Evolutionary conservation across 2,329 filamentous ascomycete genomes (phyloP).

Genomic region (Aspergillus sp.): DNA sequence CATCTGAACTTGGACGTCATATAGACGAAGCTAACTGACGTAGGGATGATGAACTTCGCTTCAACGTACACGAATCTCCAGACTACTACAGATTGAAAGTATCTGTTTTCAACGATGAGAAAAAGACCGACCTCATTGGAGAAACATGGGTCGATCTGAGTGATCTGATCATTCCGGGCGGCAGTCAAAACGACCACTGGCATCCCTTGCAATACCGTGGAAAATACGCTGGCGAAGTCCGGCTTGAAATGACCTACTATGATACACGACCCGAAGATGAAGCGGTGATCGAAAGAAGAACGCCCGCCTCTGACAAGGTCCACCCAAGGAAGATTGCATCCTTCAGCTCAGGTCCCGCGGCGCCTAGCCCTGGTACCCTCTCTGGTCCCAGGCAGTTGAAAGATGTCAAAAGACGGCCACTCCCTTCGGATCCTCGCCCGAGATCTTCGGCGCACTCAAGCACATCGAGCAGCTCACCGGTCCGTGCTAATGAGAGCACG

Average conservation of each 20-base stretch:
- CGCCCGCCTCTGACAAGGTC: conserved; percentile 41
- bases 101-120: conserved; percentile 97
- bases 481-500: too few species aligned
- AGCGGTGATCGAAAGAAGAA: conserved; percentile 58
- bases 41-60: conserved; percentile 97
- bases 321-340: conserved; percentile 30
- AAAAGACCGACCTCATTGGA: conserved; percentile 94
- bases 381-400: conserved; percentile 57
- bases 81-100: conserved; percentile 96
- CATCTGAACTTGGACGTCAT: neutral
- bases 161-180: conserved; percentile 77
- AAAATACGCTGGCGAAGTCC: conserved; percentile 93
- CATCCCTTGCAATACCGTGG: conserved; percentile 83
- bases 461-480: too few species aligned
- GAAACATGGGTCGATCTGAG: conserved; percentile 87
- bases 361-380: conserved; percentile 21
- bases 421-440: conserved; percentile 71
- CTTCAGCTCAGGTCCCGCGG: conserved; percentile 13
- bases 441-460: neutral
- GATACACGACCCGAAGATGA: conserved; percentile 85
- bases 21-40: conserved; percentile 14
- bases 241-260: conserved; percentile 95
- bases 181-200: conserved; percentile 94
- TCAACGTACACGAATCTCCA: conserved; percentile 91
- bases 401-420: conserved; percentile 76